These are phyloP conservation scores for Iris pallida DNA, from an alignment of 116 monocot species.

Conservation along the genomic window DNA sequence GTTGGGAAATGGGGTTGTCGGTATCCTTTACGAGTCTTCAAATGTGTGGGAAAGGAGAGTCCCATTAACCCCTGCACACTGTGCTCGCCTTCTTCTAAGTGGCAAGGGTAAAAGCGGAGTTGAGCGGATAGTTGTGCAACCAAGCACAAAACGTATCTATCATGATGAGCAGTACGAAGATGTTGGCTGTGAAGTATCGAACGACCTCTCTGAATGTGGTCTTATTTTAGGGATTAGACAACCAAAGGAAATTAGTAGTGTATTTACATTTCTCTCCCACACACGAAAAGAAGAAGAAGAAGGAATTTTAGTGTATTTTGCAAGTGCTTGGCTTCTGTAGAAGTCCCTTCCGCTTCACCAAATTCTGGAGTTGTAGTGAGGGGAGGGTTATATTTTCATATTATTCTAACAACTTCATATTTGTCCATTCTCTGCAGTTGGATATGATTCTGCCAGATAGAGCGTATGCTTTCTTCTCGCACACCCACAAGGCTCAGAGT, in stretches of 20 bases:
- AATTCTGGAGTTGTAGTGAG: too few species aligned
- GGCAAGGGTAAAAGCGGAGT: constrained; percentile 47
- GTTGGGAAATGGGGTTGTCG: constrained; percentile 86
- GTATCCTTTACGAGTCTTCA: constrained; percentile 70
- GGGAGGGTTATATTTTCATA: too few species aligned
- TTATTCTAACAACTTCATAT: neutral
- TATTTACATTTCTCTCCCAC: neutral
- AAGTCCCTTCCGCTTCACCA: too few species aligned
- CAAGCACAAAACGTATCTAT: constrained; percentile 78
- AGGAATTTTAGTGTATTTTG: too few species aligned
- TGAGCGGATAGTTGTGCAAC: constrained; percentile 72
- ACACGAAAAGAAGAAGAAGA: too few species aligned
- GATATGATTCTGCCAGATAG: constrained; percentile 83
- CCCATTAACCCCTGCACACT: constrained; percentile 83
- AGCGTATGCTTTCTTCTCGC: constrained; percentile 96
- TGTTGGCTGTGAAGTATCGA: constrained; percentile 83
- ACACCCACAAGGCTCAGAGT: constrained; percentile 93
- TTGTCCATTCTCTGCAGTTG: constrained; percentile 40
- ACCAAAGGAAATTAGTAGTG: constrained; percentile 54
- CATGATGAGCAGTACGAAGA: constrained; percentile 86
- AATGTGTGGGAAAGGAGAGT: constrained; percentile 90
- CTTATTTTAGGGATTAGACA: constrained; percentile 91
- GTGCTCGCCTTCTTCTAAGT: constrained; percentile 74
- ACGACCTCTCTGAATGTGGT: constrained; percentile 88
- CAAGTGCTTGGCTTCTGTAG: too few species aligned